phyloP scores from a whole-genome alignment of 2,329 filamentous ascomycete genomes.

The Fusarium chlamydosporum region DNA sequence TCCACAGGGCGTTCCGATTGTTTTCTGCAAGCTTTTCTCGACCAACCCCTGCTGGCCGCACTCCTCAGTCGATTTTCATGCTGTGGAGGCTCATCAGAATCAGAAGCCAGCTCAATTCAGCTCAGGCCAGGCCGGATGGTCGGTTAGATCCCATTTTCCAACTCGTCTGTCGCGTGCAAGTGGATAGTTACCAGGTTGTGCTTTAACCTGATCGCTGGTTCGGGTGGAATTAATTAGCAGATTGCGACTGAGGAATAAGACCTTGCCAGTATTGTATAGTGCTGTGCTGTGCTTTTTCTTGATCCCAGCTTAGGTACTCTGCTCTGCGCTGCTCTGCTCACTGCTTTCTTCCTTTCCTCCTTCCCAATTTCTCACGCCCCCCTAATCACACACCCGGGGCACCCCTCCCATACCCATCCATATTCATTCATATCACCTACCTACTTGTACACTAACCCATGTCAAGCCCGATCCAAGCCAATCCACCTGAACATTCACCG shows the following conservation, averaged over 20 bases:
- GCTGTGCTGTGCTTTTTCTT: neutral
- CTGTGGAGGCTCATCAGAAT: slow-evolving; percentile 27
- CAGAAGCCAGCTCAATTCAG: neutral
- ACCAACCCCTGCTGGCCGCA: slow-evolving; percentile 32
- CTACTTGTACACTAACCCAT: slow-evolving; percentile 20
- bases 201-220: slow-evolving; percentile 49
- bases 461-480: slow-evolving; percentile 41
- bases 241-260: slow-evolving; percentile 41
- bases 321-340: neutral
- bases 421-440: slow-evolving; percentile 17
- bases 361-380: slow-evolving; percentile 6
- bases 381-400: slow-evolving; percentile 1
- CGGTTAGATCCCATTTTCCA: slow-evolving; percentile 50
- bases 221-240: slow-evolving; percentile 50
- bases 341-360: neutral
- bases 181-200: slow-evolving; percentile 42
- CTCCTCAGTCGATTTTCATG: slow-evolving; percentile 44
- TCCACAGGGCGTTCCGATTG: slow-evolving; percentile 1
- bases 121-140: slow-evolving; percentile 4
- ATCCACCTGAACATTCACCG: slow-evolving; percentile 40
- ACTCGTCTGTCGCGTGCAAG: slow-evolving; percentile 48
- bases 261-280: neutral
- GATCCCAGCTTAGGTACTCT: slow-evolving; percentile 3
- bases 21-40: slow-evolving; percentile 12
- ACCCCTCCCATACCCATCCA: slow-evolving; percentile 2